Conservation (phyloP, 352 stramenopile genomes). For the Phytophthora sojae region DNA sequence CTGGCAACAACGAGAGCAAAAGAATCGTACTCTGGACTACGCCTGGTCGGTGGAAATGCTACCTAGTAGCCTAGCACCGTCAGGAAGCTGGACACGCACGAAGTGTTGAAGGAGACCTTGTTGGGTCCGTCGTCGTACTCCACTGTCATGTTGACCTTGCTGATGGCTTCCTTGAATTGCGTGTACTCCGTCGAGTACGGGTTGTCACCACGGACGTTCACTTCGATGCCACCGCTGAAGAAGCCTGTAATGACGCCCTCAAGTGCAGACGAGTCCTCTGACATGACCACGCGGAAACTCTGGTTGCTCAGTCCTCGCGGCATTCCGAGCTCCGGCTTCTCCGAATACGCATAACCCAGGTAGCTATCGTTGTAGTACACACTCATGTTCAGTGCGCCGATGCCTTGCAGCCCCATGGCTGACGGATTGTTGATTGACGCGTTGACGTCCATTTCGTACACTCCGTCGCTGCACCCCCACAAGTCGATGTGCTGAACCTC, state of each 20-base stretch:
- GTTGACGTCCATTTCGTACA: slow-evolving; percentile 64
- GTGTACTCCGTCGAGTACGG: slow-evolving; percentile 44
- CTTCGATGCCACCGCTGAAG: slow-evolving; percentile 41
- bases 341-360: slow-evolving; percentile 64
- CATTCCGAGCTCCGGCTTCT: slow-evolving; percentile 49
- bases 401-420: slow-evolving; percentile 54
- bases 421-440: slow-evolving; percentile 60
- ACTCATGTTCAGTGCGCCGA: slow-evolving; percentile 72
- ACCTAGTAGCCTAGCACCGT: slow-evolving; percentile 34
- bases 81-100: slow-evolving; percentile 39
- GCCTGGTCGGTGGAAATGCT: neutral
- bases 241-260: slow-evolving; percentile 50
- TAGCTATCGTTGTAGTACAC: slow-evolving; percentile 69
- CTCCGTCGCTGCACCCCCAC: slow-evolving; percentile 40
- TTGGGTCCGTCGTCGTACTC: slow-evolving; percentile 57
- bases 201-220: slow-evolving; percentile 58
- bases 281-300: slow-evolving; percentile 54
- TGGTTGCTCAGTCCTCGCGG: slow-evolving; percentile 52
- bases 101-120: slow-evolving; percentile 44
- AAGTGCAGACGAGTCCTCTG: slow-evolving; percentile 40
- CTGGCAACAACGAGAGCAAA: neutral
- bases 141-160: slow-evolving; percentile 57
- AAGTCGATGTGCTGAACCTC: slow-evolving; percentile 61
- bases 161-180: slow-evolving; percentile 46
- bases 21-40: neutral